A percentile compares a stretch with the other conserved stretches of the same genome.
Evolutionary conservation across 352 stramenopile species (phyloP).

Genomic region (Phytophthora hybrid): DNA sequence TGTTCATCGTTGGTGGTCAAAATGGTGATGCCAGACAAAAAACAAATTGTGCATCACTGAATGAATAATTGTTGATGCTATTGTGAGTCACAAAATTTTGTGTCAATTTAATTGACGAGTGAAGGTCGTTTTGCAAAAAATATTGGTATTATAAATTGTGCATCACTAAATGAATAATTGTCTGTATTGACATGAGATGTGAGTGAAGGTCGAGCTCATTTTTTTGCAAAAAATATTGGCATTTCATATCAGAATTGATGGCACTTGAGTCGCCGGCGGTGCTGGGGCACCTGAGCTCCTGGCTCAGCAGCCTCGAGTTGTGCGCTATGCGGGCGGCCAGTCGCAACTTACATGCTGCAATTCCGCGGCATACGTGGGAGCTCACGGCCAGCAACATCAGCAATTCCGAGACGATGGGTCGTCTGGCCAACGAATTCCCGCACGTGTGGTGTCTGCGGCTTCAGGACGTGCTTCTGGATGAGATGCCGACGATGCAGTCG

Average conservation of each 20-base stretch:
- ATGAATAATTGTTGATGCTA: too few relatives aligned
- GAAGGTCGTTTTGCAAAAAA: too few relatives aligned
- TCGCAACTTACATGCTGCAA: constrained; percentile 27
- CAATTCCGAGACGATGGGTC: constrained; percentile 34
- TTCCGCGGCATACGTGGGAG: constrained; percentile 55
- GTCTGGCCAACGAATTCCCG: constrained; percentile 47
- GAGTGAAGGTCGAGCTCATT: constrained; percentile 1
- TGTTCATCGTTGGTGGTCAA: constrained; percentile 36
- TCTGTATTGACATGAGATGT: not conserved
- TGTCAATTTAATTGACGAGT: too few relatives aligned
- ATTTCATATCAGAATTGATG: constrained; percentile 12
- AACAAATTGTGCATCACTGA: too few relatives aligned
- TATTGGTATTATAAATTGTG: not conserved
- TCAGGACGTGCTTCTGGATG: constrained; percentile 41
- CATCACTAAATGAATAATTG: too few relatives aligned
- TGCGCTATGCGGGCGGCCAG: constrained; percentile 44
- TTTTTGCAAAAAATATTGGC: not conserved
- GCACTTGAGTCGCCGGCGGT: constrained; percentile 37
- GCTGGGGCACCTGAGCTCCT: constrained; percentile 56
- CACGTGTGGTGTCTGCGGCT: constrained; percentile 50
- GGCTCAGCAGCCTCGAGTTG: constrained; percentile 56
- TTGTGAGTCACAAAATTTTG: too few relatives aligned
- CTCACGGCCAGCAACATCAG: constrained; percentile 46
- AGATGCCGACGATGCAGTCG: constrained; percentile 41
- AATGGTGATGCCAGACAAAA: not conserved